phyloP scores from a whole-genome alignment of 306 rosid genomes.

The Rubus idaeus region DNA sequence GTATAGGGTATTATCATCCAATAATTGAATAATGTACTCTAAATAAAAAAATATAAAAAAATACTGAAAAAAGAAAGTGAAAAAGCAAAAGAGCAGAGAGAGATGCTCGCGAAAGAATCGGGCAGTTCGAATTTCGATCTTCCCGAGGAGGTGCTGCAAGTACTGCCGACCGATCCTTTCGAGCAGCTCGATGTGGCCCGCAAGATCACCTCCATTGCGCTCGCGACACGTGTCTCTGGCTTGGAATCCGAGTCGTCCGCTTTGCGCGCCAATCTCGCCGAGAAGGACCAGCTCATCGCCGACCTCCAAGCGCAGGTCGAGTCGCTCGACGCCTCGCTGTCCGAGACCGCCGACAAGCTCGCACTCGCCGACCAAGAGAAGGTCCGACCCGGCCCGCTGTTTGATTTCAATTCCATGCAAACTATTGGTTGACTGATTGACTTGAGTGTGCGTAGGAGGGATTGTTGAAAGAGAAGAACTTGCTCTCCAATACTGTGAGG shows the following conservation, averaged over 20 bases:
- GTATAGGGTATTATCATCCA: too few species aligned
- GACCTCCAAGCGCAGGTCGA: slow-evolving; percentile 65
- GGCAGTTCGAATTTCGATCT: slow-evolving; percentile 51
- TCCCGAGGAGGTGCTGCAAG: slow-evolving; percentile 60
- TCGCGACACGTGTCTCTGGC: slow-evolving; percentile 67
- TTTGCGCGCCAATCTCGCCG: slow-evolving; percentile 51
- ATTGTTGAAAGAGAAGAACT: slow-evolving; percentile 61
- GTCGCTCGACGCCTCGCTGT: slow-evolving; percentile 53
- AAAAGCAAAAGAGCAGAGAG: background rate
- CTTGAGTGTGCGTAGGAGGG: slow-evolving; percentile 52
- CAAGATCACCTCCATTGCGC: slow-evolving; percentile 80
- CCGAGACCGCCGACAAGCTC: slow-evolving; percentile 57
- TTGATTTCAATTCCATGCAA: background rate
- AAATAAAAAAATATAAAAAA: background rate
- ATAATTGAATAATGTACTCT: too few species aligned
- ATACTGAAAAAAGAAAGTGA: background rate
- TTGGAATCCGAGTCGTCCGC: slow-evolving; percentile 57
- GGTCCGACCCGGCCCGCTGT: slow-evolving; percentile 34
- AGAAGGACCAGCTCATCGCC: slow-evolving; percentile 50
- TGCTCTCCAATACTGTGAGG: slow-evolving; percentile 61
- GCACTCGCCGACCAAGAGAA: slow-evolving; percentile 50
- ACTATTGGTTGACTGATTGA: background rate
- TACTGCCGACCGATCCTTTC: slow-evolving; percentile 85
- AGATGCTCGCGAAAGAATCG: slow-evolving; percentile 56
- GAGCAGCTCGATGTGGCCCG: slow-evolving; percentile 96